phyloP scores from a whole-genome alignment of 2,329 filamentous ascomycete genomes.

The Cryphonectria naterciae region DNA sequence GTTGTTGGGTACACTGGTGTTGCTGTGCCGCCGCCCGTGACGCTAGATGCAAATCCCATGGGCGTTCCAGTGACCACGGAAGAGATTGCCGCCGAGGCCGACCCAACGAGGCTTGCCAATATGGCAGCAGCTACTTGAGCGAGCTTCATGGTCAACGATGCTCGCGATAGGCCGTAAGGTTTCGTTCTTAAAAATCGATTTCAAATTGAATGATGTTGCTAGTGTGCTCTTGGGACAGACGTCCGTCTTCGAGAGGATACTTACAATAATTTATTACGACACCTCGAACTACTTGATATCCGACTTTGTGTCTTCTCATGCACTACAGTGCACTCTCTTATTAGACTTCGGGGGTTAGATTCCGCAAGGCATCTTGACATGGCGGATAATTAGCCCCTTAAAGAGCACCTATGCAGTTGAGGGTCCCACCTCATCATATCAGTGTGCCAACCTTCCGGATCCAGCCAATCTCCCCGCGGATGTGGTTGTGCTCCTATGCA shows the following conservation, averaged over 20 bases:
- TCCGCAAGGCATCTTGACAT: not conserved
- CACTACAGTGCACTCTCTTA: not conserved
- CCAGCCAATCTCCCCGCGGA: not conserved
- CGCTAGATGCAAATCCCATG: slow-evolving; percentile 51
- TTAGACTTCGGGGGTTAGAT: not conserved
- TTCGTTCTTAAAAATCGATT: not conserved
- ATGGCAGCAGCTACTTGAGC: not conserved
- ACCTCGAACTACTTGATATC: not conserved
- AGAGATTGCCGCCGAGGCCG: slow-evolving; percentile 35
- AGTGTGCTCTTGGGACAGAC: not conserved
- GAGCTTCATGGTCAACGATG: slow-evolving; percentile 11
- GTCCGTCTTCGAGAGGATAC: not conserved
- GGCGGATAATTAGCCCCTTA: not conserved
- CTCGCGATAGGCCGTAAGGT: not conserved
- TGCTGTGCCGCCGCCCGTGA: slow-evolving; percentile 63
- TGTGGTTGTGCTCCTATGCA: not conserved
- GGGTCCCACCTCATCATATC: not conserved
- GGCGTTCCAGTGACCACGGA: slow-evolving; percentile 41
- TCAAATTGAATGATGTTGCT: not conserved
- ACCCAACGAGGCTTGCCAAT: slow-evolving; percentile 27
- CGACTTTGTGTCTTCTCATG: not conserved
- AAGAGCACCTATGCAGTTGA: not conserved
- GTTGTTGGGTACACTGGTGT: slow-evolving; percentile 56
- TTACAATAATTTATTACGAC: not conserved
- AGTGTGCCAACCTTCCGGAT: not conserved